phyloP scores from a whole-genome alignment of 2,329 filamentous ascomycete species.

The Talaromyces pinophilus region DNA sequence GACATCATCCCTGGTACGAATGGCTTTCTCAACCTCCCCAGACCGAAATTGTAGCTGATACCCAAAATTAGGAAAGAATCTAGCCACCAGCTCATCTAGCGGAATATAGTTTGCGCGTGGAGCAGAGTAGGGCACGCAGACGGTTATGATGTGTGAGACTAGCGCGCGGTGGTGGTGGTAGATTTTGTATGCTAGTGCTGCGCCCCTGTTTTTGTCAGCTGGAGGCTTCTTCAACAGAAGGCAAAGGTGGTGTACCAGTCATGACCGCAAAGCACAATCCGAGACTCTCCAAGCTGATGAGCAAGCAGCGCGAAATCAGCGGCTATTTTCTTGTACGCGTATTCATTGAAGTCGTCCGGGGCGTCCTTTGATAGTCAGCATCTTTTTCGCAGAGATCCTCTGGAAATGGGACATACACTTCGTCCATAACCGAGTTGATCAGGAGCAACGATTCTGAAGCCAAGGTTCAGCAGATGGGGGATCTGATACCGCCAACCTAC shows the following conservation, averaged over 20 bases:
- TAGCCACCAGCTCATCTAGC: conserved; percentile 61
- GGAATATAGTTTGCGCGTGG: conserved; percentile 57
- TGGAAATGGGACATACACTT: conserved; percentile 53
- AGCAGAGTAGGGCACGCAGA: conserved; percentile 74
- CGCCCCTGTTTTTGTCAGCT: conserved; percentile 58
- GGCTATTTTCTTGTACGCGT: conserved; percentile 70
- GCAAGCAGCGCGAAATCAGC: conserved; percentile 75
- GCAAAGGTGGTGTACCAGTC: conserved; percentile 62
- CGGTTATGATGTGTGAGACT: conserved; percentile 71
- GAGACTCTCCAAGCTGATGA: conserved; percentile 54
- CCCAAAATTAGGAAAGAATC: conserved; percentile 65
- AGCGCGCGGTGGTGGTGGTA: conserved; percentile 72
- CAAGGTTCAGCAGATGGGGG: conserved; percentile 69
- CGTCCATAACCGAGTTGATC: conserved; percentile 86
- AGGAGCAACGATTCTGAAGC: conserved; percentile 76
- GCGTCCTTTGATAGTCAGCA: conserved; percentile 48
- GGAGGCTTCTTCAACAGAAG: not conserved
- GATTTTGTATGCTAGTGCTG: conserved; percentile 71
- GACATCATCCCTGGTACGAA: conserved; percentile 63
- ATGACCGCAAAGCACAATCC: conserved; percentile 82
- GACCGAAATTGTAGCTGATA: conserved; percentile 83
- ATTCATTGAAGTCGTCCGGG: conserved; percentile 62
- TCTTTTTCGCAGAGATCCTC: not conserved
- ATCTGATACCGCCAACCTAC: conserved; percentile 91
- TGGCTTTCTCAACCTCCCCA: conserved; percentile 62